A percentile compares a stretch with the other conserved stretches of the same genome.
Evolutionary conservation across 805 yeast species (phyloP).

Genomic region (Metschnikowia lochheadii): DNA sequence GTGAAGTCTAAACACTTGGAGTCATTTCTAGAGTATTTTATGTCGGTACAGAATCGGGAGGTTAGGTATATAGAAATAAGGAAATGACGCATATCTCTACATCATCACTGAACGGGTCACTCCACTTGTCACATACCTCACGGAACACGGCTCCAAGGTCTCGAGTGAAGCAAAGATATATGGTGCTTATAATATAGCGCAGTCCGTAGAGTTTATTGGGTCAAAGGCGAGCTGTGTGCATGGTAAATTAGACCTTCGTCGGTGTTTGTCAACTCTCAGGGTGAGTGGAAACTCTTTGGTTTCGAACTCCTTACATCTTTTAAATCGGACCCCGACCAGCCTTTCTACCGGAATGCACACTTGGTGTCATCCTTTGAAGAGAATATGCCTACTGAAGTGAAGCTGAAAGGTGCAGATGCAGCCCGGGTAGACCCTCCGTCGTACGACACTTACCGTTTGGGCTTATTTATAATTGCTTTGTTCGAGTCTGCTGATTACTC

Average conservation of each 20-base stretch:
- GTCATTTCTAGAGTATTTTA: too few species aligned
- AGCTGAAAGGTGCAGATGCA: conserved; percentile 40
- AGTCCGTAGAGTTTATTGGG: conserved; percentile 55
- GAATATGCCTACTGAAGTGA: conserved; percentile 47
- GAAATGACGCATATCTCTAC: conserved; percentile 52
- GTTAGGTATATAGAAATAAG: too few species aligned
- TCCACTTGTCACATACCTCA: conserved; percentile 45
- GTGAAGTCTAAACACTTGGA: too few species aligned
- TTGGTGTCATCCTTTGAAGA: conserved; percentile 22
- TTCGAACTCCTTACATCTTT: conserved; percentile 62
- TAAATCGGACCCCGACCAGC: conserved; percentile 43
- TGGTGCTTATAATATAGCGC: conserved; percentile 55
- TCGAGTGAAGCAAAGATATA: conserved; percentile 39
- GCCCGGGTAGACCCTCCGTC: conserved; percentile 36
- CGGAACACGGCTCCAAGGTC: conserved; percentile 23
- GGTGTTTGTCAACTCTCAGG: conserved; percentile 58
- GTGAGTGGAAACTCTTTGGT: conserved; percentile 85
- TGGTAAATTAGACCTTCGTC: conserved; percentile 54
- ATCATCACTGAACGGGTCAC: conserved; percentile 64
- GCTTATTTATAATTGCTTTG: conserved; percentile 48
- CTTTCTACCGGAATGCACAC: conserved; percentile 35
- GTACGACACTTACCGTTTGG: conserved; percentile 64
- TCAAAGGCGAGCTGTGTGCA: conserved; percentile 56
- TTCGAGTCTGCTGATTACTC: conserved; percentile 28
- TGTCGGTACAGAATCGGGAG: too few species aligned